Base-by-base conservation (phyloP, 2,329 filamentous ascomycete species). In the Ophiosphaerella korrae region DNA sequence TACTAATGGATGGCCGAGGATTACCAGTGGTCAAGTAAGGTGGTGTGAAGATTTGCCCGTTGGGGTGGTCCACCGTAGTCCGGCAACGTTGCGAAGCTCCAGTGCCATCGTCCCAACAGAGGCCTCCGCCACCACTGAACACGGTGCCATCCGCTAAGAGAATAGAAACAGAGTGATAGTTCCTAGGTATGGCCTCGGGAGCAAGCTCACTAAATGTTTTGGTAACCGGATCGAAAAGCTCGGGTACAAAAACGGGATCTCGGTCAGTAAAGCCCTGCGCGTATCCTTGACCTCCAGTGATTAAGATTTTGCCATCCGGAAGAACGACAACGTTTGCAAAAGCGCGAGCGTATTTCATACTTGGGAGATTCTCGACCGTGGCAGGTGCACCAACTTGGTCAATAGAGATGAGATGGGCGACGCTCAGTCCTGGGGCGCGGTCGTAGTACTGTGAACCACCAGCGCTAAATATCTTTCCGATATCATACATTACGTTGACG, bases 41-140 rank as follows among this genome's bases (percentile, higher is more conserved):
- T 1, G 82, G 82, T 6, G 73, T 77, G 63, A 78, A 84, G 49
- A 85, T 77, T 63, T 84, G 76, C 9, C 65, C 80, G 53, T 84
- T 80, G 14, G 55, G 45, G 33, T 63, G 58, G 4, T 66, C 72
- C 23, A 84, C 70, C 0, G 79, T 81, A 24, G 81, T 76, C 51
- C 81, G 58, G 58, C 80, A 76, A 0, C 78, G 77, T 43, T 74
- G 67, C 0, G 46, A 18, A 1, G 21, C 45, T 5, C 53, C 55
- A 3, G 57, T 50, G 31, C 51, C 54, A 11, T 57, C 54, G 3
- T 57, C 57, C 21, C 38, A 58, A 32, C 58, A 62, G 14, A 64
- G 53, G 7, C 60, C 62, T 21, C 63, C 62, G 7, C 60, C 64
- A 3, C 57, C 61, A 14, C 44, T 57, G 35, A 67, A 59, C 1